phyloP scores from a whole-genome alignment of 805 yeast species.

The Lipomyces yamadae region DNA sequence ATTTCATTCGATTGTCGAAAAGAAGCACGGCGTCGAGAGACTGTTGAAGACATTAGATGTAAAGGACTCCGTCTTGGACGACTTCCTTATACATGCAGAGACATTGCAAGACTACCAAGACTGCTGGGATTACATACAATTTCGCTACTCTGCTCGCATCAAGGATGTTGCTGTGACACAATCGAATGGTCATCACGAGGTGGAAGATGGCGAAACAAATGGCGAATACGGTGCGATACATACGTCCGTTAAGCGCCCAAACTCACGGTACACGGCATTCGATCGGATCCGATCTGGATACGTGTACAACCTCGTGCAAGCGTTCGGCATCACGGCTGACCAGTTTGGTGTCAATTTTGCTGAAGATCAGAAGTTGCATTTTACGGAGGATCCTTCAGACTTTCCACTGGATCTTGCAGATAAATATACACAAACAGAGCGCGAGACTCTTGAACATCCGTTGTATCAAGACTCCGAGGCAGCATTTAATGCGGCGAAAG shows the following conservation, averaged over 20 bases:
- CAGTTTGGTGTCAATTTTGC: slow-evolving; percentile 82
- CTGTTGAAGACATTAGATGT: slow-evolving; percentile 59
- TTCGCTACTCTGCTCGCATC: slow-evolving; percentile 65
- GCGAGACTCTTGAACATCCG: slow-evolving; percentile 20
- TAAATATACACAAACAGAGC: slow-evolving; percentile 37
- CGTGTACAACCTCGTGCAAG: slow-evolving; percentile 44
- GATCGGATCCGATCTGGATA: slow-evolving; percentile 43
- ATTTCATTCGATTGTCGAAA: slow-evolving; percentile 80
- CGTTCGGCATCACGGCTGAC: slow-evolving; percentile 77
- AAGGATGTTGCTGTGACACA: slow-evolving; percentile 50
- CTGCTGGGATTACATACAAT: slow-evolving; percentile 78
- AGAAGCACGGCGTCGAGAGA: slow-evolving; percentile 64
- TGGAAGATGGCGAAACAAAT: slow-evolving; percentile 44
- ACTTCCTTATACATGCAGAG: slow-evolving; percentile 59
- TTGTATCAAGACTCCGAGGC: slow-evolving; percentile 46
- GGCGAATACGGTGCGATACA: slow-evolving; percentile 44
- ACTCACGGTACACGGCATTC: slow-evolving; percentile 47
- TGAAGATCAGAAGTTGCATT: slow-evolving; percentile 68
- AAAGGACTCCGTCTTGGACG: slow-evolving; percentile 63
- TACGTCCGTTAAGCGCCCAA: slow-evolving; percentile 46
- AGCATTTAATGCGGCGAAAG: slow-evolving; percentile 74
- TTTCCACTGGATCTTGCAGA: slow-evolving; percentile 67
- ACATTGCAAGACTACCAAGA: slow-evolving; percentile 85
- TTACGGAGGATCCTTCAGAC: slow-evolving; percentile 68
- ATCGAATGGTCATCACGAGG: slow-evolving; percentile 10